Evolutionary conservation across 768 basidiomycete species (phyloP).

Genomic region (Phylloporus rhodoxanthus): DNA sequence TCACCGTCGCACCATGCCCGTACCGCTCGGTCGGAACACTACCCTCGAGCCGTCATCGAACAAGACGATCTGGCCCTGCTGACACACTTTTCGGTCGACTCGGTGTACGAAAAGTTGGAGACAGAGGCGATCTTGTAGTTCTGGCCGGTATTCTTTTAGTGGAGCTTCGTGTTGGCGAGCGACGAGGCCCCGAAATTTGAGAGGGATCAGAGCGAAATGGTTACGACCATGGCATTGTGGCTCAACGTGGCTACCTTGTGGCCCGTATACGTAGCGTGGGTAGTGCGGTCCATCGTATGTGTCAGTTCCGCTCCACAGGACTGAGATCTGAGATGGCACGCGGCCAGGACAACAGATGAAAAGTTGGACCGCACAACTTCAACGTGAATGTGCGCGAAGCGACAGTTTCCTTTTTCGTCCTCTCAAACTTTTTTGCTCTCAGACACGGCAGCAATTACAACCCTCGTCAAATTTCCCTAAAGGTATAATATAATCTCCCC

Average conservation of each 20-base stretch:
- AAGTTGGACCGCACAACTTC: not conserved
- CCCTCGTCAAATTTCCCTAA: too few species aligned
- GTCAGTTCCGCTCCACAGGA: not conserved
- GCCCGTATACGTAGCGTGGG: too few species aligned
- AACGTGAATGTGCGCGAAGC: not conserved
- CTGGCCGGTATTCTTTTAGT: constrained; percentile 57
- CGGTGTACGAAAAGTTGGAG: constrained; percentile 92
- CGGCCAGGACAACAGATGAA: not conserved
- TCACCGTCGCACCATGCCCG: constrained; percentile 94
- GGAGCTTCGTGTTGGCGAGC: constrained; percentile 63
- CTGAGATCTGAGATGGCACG: not conserved
- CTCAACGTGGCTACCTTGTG: too few species aligned
- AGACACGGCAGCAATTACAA: too few species aligned
- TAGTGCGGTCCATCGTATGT: not conserved
- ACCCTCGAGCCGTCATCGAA: constrained; percentile 92
- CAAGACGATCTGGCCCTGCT: constrained; percentile 92
- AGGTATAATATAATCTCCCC: not conserved
- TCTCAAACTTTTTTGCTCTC: too few species aligned
- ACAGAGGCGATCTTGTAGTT: constrained; percentile 73
- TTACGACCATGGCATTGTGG: too few species aligned
- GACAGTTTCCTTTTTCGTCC: not conserved
- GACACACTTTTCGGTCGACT: constrained; percentile 94
- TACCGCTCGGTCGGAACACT: constrained; percentile 93
- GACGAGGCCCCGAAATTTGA: constrained; percentile 60
- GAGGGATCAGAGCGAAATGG: too few species aligned